phyloP scores from a whole-genome alignment of 1,284 basidiomycete genomes.

The Cryptococcus amylolentus region DNA sequence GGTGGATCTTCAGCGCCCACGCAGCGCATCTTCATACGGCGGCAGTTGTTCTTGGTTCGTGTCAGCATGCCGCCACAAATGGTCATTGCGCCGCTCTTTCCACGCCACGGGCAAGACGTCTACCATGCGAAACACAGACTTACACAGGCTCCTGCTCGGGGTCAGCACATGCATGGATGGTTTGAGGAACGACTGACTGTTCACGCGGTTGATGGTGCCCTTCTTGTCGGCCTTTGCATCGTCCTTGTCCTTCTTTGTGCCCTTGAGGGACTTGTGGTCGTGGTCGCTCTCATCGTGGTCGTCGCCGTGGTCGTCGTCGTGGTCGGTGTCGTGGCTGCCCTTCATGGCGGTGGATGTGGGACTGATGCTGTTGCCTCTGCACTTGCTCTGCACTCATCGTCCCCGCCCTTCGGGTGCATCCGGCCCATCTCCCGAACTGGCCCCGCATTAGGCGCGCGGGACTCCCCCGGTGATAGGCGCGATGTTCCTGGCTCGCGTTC shows the following conservation, averaged over 20 bases:
- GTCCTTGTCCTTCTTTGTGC: slow-evolving; percentile 16
- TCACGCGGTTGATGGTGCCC: slow-evolving; percentile 46
- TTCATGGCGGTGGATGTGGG: no score
- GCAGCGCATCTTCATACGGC: slow-evolving; percentile 59
- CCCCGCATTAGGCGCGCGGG: no score
- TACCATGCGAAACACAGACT: slow-evolving; percentile 3
- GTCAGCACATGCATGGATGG: background rate
- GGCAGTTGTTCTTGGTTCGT: slow-evolving; percentile 44
- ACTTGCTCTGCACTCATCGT: no score
- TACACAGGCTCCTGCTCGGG: slow-evolving; percentile 40
- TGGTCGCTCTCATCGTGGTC: slow-evolving; percentile 13
- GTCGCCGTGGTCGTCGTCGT: slow-evolving; percentile 7
- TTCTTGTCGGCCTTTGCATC: slow-evolving; percentile 33
- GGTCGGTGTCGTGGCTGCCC: background rate
- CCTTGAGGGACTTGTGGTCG: slow-evolving; percentile 15
- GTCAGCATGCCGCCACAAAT: background rate
- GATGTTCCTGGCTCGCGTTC: no score
- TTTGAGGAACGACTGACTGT: slow-evolving; percentile 33
- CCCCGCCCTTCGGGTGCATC: no score
- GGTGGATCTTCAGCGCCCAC: slow-evolving; percentile 83
- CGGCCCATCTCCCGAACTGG: no score
- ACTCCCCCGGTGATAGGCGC: no score
- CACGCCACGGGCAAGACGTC: background rate
- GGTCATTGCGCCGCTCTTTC: no score
- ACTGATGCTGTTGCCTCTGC: no score